A percentile compares a stretch with the other conserved stretches of the same genome.
Evolutionary conservation across 108 stramenopile genomes (phyloP).

Genomic region (Cyclostephanos tholiformis): DNA sequence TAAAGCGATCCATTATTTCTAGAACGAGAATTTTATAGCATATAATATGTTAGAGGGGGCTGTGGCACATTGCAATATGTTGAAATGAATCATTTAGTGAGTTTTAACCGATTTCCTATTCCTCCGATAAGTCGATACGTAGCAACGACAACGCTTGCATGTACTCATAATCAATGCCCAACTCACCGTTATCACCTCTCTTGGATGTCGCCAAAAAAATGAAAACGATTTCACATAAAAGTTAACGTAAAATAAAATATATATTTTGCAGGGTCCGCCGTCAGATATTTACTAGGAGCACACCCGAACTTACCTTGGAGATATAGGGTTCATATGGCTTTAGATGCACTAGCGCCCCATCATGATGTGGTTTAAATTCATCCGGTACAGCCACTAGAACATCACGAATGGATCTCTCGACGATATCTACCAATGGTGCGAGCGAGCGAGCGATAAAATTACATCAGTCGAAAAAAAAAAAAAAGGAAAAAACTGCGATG

Average conservation of each 20-base stretch:
- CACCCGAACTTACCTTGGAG: constrained; percentile 34
- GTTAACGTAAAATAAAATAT: background rate
- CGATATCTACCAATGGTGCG: constrained; percentile 51
- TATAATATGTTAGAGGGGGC: too few relatives aligned
- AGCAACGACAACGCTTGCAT: constrained; percentile 31
- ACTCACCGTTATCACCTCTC: constrained; percentile 34
- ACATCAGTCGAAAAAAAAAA: background rate
- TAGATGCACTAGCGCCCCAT: constrained; percentile 40
- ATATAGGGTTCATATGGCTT: constrained; percentile 50
- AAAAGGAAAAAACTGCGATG: background rate
- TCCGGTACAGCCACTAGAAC: constrained; percentile 60
- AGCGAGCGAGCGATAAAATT: background rate
- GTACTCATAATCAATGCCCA: constrained; percentile 50
- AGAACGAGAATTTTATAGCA: too few relatives aligned
- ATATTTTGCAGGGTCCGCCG: background rate
- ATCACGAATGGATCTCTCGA: constrained; percentile 81
- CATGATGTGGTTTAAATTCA: constrained; percentile 23
- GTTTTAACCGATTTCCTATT: background rate
- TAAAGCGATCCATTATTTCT: too few relatives aligned
- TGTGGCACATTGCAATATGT: too few relatives aligned
- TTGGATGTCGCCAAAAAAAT: background rate
- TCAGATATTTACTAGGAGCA: background rate
- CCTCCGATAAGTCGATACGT: constrained; percentile 32
- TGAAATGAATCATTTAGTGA: too few relatives aligned
- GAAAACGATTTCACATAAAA: background rate